Base-by-base conservation (phyloP, 257 asterid species). In the Handroanthus guayacan region DNA sequence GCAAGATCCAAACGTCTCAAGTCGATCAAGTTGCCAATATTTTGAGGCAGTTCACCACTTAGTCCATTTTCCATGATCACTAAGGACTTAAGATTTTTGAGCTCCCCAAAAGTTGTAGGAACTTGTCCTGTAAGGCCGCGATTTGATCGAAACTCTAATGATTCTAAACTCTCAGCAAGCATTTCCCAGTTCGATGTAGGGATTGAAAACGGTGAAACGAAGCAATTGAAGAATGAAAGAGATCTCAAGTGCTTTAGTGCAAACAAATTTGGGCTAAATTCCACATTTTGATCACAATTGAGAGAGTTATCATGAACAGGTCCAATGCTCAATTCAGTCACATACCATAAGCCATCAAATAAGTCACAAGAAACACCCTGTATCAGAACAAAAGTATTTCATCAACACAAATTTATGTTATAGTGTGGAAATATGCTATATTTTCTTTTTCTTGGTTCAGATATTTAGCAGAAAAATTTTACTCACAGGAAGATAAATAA, bases 291-390 rank as follows among this genome's bases (percentile, higher is more conserved):
- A 10, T 86, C 89, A 81, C 99, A 95, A 2, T 12, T 80, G n/a
- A 93, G 90, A 50, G 99, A 95, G 79, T 95, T 95, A 11, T 95
- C 99, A 72, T 90, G 96, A 81, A 93, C 76, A 51, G 93, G 91
- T 9, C 99, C 99, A 45, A 95, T 82, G 76, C 79, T 89, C 74
- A 95, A 73, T 75, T 86, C 92, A 5, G 98, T 93, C 13, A 89
- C 98, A 75, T 87, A 90, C 98, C 99, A 95, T 71, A 89, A 87
- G 7, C 93, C 98, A 84, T 91, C 86, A 76, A 79, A 85, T 2
- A 92, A 77, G 84, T 93, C 99, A 87, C 98, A 95, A 10, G 96
- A 85, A 69, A 93, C 97, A 31, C 99, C 99, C 98, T 95, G 98
- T 70, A 68, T 36, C 64, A 25, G 17, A 70, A 66, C 3, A 36